Evolutionary conservation across 2,329 filamentous ascomycete genomes (phyloP).

Genomic region (Calcarisporium arbuscula): DNA sequence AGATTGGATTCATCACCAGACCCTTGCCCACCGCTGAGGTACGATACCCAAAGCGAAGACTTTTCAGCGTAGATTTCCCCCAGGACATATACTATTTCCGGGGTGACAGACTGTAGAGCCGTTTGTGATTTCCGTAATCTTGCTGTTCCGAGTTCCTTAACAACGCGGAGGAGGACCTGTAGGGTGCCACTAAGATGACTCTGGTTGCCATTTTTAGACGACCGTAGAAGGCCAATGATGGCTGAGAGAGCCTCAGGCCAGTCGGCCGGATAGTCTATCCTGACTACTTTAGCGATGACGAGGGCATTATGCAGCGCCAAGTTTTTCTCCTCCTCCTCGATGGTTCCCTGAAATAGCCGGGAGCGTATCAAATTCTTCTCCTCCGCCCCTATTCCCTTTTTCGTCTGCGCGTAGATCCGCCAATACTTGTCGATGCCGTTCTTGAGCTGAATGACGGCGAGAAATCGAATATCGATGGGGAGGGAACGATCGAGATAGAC

Average conservation of each 20-base stretch:
- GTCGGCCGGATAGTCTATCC: conserved; percentile 82
- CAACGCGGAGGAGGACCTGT: conserved; percentile 72
- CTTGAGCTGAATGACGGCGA: conserved; percentile 90
- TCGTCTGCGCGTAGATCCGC: conserved; percentile 53
- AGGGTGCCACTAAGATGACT: conserved; percentile 66
- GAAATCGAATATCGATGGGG: conserved; percentile 72
- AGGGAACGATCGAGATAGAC: conserved; percentile 76
- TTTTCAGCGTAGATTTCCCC: conserved; percentile 72
- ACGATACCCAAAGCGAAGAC: conserved; percentile 61
- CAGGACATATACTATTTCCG: conserved; percentile 77
- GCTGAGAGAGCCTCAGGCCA: conserved; percentile 63
- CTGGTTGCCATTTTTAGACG: conserved; percentile 44
- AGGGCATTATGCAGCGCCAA: conserved; percentile 85
- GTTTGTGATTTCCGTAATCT: conserved; percentile 68
- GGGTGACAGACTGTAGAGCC: conserved; percentile 69
- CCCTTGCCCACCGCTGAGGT: conserved; percentile 50
- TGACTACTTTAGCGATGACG: conserved; percentile 78
- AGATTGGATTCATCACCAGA: conserved; percentile 53
- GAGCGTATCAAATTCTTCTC: conserved; percentile 74
- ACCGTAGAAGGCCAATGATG: conserved; percentile 60
- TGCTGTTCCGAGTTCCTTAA: conserved; percentile 85
- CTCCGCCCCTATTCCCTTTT: conserved; percentile 62
- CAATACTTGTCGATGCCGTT: conserved; percentile 96
- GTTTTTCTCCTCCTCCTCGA: conserved; percentile 67
- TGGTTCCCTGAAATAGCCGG: conserved; percentile 67